Evolutionary conservation across 352 stramenopile species (phyloP), one percentile per base, ranked within the genome.

Genomic region (Blastocystis sp.): DNA sequence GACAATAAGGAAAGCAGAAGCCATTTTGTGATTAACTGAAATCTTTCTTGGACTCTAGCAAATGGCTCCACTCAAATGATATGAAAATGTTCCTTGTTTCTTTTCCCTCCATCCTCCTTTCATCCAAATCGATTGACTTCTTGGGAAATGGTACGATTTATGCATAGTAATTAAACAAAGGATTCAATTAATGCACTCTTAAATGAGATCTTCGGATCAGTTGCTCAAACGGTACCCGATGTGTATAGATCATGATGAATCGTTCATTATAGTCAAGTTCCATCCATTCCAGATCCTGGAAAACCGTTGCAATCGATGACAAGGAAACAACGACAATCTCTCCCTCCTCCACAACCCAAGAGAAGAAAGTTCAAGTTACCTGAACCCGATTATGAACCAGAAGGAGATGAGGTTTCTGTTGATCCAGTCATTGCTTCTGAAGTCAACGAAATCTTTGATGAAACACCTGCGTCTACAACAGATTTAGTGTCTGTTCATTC

Each of bases 161-260:
- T 12, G 5, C 43, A n/a, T 6, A 6, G 24, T 63, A 35, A 46
- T 63, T 6, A 61, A 19, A 32, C n/a, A 19, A 65, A 80, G 69
- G 69, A 80, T 43, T 80, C 69, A 42, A 80, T 80, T 39, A 80
- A 80, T 46, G 24, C 11, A 12, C 69, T 80, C 29, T 52, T 80
- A 21, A 80, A 80, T 37, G 69, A 80, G 46, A 80, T 80, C 46
- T 80, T 80, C 49, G 69, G 69, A 56, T 80, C 69, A 27, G n/a
- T 21, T 4, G 69, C 69, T 9, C 69, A 80, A 12, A 58, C 27
- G 9, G 69, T 80, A 16, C 43, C 69, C 2, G 69, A 80, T 16
- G 46, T 80, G 69, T 80, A 39, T 7, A 2, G 24, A 14, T 24
- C 9, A 21, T 0, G 7, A 21, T 12, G 39, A 14, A 11, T 14